Evolutionary conservation across 768 basidiomycete species (phyloP).

Genomic region (Mycena olivaceomarginata): DNA sequence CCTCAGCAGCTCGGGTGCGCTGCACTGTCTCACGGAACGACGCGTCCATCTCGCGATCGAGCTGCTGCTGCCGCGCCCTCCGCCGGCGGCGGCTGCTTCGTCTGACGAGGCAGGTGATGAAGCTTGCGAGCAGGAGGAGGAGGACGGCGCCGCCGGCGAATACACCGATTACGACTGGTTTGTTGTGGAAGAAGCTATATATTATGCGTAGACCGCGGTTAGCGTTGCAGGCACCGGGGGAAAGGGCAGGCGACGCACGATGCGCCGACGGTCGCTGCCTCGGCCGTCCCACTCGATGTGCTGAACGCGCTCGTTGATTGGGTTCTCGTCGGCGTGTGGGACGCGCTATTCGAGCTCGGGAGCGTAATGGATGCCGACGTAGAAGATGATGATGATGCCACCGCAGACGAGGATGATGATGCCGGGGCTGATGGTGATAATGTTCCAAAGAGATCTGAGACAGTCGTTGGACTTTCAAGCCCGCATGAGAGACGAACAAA

Average conservation of each 20-base stretch:
- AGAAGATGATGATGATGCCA: background rate
- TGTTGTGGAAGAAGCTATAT: background rate
- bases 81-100: background rate
- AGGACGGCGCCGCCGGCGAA: background rate
- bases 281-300: background rate
- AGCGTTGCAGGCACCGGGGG: background rate
- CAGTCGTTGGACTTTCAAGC: too few relatives aligned
- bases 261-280: background rate
- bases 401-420: background rate
- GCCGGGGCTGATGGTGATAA: background rate
- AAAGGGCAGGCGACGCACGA: background rate
- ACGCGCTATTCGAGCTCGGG: background rate
- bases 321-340: background rate
- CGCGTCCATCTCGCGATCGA: too few relatives aligned
- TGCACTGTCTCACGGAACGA: too few relatives aligned
- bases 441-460: too few relatives aligned
- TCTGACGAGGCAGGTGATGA: background rate
- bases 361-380: background rate
- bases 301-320: background rate
- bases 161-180: background rate
- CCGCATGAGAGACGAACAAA: too few relatives aligned
- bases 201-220: background rate
- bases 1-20: too few relatives aligned
- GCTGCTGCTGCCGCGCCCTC: too few relatives aligned
- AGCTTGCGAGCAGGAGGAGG: background rate